A percentile compares a stretch with the other conserved stretches of the same genome.
Evolutionary conservation across 495 filamentous ascomycete species (phyloP).

Genomic region (Hypoxylon cercidicola): DNA sequence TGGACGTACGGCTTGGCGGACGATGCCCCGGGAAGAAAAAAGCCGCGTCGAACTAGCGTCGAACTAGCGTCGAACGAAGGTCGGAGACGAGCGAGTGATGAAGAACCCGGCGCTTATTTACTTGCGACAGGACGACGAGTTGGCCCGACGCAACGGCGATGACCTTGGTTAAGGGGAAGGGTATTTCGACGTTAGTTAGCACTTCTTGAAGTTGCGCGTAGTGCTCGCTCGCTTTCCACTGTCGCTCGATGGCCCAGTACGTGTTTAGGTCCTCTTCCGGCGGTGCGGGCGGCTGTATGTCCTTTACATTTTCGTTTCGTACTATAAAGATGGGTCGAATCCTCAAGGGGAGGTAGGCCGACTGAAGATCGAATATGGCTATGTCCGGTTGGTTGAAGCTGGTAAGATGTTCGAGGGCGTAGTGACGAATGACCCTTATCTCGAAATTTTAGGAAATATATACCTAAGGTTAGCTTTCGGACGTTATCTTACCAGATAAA

Average conservation of each 20-base stretch:
- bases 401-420: conserved; percentile 12
- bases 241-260: conserved; percentile 26
- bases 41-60: conserved; percentile 1
- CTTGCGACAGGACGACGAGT: conserved; percentile 14
- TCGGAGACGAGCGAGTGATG: conserved; percentile 19
- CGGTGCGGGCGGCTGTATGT: conserved; percentile 18
- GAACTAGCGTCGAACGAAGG: conserved; percentile 12
- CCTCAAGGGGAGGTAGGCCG: conserved; percentile 24
- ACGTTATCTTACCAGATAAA: conserved; percentile 19
- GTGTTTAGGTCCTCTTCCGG: conserved; percentile 23
- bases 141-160: conserved; percentile 19
- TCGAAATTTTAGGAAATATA: conserved; percentile 18
- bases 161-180: conserved; percentile 23
- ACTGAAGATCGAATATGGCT: conserved; percentile 10
- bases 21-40: conserved; percentile 10
- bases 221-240: conserved; percentile 29
- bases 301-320: background rate
- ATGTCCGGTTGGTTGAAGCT: conserved; percentile 7
- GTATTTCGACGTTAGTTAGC: conserved; percentile 29
- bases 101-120: conserved; percentile 13
- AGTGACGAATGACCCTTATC: conserved; percentile 16
- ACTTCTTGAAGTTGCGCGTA: conserved; percentile 24
- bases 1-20: conserved; percentile 11
- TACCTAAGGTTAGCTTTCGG: background rate
- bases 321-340: conserved; percentile 14